These are phyloP conservation scores for Zygotorulaspora sp. DNA, from an alignment of 805 yeast genomes.

Conservation along the genomic window DNA sequence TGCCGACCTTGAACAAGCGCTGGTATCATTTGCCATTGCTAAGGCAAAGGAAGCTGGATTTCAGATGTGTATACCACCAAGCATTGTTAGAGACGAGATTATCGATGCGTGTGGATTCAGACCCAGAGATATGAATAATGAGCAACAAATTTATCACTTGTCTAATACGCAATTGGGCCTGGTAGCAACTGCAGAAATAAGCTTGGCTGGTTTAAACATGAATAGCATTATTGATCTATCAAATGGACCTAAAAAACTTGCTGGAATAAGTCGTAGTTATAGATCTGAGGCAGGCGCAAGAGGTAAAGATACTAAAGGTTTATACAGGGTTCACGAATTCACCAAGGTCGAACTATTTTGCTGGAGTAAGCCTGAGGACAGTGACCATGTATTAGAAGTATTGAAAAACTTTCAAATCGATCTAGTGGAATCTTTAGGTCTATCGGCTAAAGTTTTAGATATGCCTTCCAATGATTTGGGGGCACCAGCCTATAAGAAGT, in stretches of 20 bases:
- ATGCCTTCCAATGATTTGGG: slow-evolving; percentile 93
- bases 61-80: slow-evolving; percentile 72
- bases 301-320: slow-evolving; percentile 86
- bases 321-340: slow-evolving; percentile 93
- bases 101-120: slow-evolving; percentile 90
- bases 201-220: slow-evolving; percentile 75
- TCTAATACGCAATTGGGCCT: slow-evolving; percentile 54
- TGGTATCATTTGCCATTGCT: slow-evolving; percentile 70
- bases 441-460: slow-evolving; percentile 73
- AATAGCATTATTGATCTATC: slow-evolving; percentile 42
- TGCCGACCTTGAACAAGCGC: slow-evolving; percentile 84
- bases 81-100: slow-evolving; percentile 72
- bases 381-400: slow-evolving; percentile 51
- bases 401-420: slow-evolving; percentile 61
- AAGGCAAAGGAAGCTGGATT: slow-evolving; percentile 67
- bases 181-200: slow-evolving; percentile 94
- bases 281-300: slow-evolving; percentile 98
- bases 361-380: slow-evolving; percentile 50
- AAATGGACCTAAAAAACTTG: slow-evolving; percentile 54
- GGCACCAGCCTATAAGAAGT: slow-evolving; percentile 86
- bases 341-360: slow-evolving; percentile 89
- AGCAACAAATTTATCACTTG: slow-evolving; percentile 75
- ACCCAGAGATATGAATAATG: slow-evolving; percentile 85
- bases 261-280: slow-evolving; percentile 81
- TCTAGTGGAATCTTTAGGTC: slow-evolving; percentile 61